phyloP scores from a whole-genome alignment of 805 yeast genomes.

The Metschnikowia vanudenii region DNA sequence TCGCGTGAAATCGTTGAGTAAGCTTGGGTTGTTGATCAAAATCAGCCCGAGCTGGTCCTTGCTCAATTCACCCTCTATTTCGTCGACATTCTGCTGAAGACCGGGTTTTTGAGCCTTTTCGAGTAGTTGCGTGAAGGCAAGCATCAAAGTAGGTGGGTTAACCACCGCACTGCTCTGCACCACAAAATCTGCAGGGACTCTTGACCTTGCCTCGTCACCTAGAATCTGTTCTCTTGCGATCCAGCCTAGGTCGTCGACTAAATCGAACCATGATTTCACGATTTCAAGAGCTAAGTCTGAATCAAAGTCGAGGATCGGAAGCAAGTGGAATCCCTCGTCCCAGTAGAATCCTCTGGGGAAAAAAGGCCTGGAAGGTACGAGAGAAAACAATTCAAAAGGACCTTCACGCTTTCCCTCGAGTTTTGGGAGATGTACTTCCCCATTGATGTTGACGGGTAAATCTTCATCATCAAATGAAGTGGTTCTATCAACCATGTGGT shows the following conservation, averaged over 20 bases:
- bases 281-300: constrained; percentile 78
- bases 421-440: constrained; percentile 24
- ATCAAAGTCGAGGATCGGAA: constrained; percentile 81
- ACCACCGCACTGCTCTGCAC: constrained; percentile 88
- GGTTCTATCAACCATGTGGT: constrained; percentile 72
- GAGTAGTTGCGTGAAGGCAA: constrained; percentile 60
- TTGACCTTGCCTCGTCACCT: constrained; percentile 85
- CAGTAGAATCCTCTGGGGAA: constrained; percentile 97
- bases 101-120: constrained; percentile 22
- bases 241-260: constrained; percentile 93
- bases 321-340: constrained; percentile 96
- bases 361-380: constrained; percentile 89
- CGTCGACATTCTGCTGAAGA: constrained; percentile 6
- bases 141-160: constrained; percentile 91
- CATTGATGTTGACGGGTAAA: constrained; percentile 45
- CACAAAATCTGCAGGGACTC: constrained; percentile 81
- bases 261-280: constrained; percentile 79
- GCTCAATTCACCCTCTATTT: constrained; percentile 17
- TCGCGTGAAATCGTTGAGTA: constrained; percentile 55
- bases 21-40: constrained; percentile 56
- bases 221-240: constrained; percentile 92
- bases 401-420: constrained; percentile 65
- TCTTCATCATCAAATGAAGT: constrained; percentile 68
- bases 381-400: constrained; percentile 71
- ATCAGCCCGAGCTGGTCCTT: constrained; percentile 42